These are phyloP conservation scores for Ustilago trichophora DNA, from an alignment of 1,284 basidiomycete genomes.

Conservation along the genomic window DNA sequence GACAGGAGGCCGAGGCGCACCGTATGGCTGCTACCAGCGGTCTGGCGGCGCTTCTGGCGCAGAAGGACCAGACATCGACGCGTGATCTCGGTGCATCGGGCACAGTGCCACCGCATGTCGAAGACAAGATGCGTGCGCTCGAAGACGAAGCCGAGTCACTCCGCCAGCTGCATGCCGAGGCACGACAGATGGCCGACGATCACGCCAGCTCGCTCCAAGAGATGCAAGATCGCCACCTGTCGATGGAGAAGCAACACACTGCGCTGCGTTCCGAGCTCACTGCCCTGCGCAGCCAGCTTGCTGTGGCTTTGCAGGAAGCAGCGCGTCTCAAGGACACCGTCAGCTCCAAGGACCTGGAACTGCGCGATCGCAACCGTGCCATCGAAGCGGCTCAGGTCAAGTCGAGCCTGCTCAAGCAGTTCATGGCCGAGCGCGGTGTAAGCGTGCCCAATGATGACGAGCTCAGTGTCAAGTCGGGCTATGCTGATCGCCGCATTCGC, in stretches of 20 bases:
- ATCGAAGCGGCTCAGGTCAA: conserved; percentile 80
- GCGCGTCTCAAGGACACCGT: conserved; percentile 72
- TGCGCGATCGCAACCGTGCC: conserved; percentile 76
- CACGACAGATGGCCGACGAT: conserved; percentile 66
- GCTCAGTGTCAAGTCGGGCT: conserved; percentile 54
- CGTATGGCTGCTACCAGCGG: conserved; percentile 58
- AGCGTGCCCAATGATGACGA: conserved; percentile 63
- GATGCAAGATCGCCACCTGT: conserved; percentile 74
- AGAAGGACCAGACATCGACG: conserved; percentile 40
- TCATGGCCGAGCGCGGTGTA: conserved; percentile 79
- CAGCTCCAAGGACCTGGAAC: conserved; percentile 72
- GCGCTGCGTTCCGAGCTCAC: conserved; percentile 80
- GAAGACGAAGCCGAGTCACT: conserved; percentile 60
- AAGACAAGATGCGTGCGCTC: conserved; percentile 59
- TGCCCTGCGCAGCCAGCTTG: conserved; percentile 79
- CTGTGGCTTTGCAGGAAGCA: conserved; percentile 76
- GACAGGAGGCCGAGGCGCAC: conserved; percentile 61
- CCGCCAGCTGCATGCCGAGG: conserved; percentile 59
- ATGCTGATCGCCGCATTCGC: conserved; percentile 54
- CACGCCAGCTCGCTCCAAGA: conserved; percentile 71
- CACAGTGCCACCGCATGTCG: conserved; percentile 46
- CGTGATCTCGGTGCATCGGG: conserved; percentile 33
- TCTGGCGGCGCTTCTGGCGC: conserved; percentile 56
- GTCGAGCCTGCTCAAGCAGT: conserved; percentile 81
- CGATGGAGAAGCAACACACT: conserved; percentile 77